Conservation (phyloP, 768 basidiomycete genomes). For the Pisolithus sp. region DNA sequence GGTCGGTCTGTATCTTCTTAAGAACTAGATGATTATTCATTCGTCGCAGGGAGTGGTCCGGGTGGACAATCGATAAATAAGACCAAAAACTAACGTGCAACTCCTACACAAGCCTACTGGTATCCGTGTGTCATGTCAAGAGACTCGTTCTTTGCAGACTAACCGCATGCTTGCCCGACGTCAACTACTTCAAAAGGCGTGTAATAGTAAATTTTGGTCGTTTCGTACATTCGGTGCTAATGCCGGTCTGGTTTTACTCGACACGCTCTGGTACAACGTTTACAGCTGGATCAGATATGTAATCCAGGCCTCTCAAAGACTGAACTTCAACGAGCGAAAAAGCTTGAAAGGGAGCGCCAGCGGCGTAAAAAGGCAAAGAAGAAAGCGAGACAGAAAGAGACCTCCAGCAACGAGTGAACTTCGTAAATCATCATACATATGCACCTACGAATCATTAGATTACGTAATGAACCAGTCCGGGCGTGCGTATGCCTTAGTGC, state of each 20-base stretch:
- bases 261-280: slow-evolving; percentile 1
- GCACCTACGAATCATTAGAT: too few species aligned
- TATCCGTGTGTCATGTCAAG: slow-evolving; percentile 80
- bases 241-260: slow-evolving; percentile 6
- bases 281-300: slow-evolving; percentile 59
- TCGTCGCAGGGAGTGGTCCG: slow-evolving; percentile 69
- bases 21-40: slow-evolving; percentile 7
- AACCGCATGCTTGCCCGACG: slow-evolving; percentile 77
- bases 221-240: slow-evolving; percentile 11
- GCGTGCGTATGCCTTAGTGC: too few species aligned
- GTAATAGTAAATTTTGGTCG: slow-evolving; percentile 26
- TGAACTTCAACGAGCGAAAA: slow-evolving; percentile 62
- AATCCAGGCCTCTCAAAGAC: slow-evolving; percentile 77
- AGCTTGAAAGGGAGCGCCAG: slow-evolving; percentile 69
- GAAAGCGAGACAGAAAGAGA: slow-evolving; percentile 37
- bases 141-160: slow-evolving; percentile 74
- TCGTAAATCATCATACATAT: too few species aligned
- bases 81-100: slow-evolving; percentile 86
- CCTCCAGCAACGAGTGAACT: slow-evolving; percentile 4
- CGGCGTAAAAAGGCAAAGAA: slow-evolving; percentile 76
- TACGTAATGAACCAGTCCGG: too few species aligned
- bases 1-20: slow-evolving; percentile 40
- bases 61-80: slow-evolving; percentile 98
- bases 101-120: slow-evolving; percentile 86
- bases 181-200: slow-evolving; percentile 69